Percentiles rank a stretch among this genome's conserved stretches.
These are phyloP conservation scores for Globisporangium echinulatum DNA, from an alignment of 352 stramenopile species.

Conservation along the genomic window DNA sequence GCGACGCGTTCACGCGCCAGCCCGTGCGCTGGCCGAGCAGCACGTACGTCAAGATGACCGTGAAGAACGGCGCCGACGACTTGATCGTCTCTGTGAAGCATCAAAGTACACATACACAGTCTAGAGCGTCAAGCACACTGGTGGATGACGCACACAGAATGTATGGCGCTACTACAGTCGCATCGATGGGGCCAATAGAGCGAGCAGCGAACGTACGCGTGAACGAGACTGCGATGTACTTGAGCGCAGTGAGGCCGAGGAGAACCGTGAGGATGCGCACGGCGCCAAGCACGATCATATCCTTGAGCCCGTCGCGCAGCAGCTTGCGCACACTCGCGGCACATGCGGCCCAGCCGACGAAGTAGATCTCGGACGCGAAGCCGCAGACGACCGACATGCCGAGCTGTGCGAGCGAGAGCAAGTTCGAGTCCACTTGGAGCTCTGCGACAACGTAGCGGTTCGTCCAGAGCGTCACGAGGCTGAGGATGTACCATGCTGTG, in stretches of 20 bases:
- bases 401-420: constrained; percentile 70
- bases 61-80: constrained; percentile 88
- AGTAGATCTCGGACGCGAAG: constrained; percentile 58
- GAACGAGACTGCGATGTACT: constrained; percentile 91
- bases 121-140: not conserved
- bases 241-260: constrained; percentile 85
- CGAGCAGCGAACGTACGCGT: constrained; percentile 39
- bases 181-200: not conserved
- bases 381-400: constrained; percentile 76
- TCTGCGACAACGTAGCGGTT: constrained; percentile 78
- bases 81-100: constrained; percentile 85
- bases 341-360: constrained; percentile 61
- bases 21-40: constrained; percentile 79
- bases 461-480: constrained; percentile 76
- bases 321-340: constrained; percentile 41
- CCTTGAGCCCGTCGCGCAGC: constrained; percentile 57
- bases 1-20: constrained; percentile 75
- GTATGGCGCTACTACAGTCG: too few relatives aligned
- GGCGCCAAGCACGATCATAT: constrained; percentile 76
- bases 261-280: constrained; percentile 85
- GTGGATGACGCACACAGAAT: not conserved
- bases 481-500: constrained; percentile 74
- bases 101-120: not conserved
- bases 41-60: constrained; percentile 81
- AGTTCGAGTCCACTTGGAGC: constrained; percentile 69